These are phyloP conservation scores for Globisporangium megalacanthum DNA, from an alignment of 352 stramenopile genomes.

Conservation along the genomic window DNA sequence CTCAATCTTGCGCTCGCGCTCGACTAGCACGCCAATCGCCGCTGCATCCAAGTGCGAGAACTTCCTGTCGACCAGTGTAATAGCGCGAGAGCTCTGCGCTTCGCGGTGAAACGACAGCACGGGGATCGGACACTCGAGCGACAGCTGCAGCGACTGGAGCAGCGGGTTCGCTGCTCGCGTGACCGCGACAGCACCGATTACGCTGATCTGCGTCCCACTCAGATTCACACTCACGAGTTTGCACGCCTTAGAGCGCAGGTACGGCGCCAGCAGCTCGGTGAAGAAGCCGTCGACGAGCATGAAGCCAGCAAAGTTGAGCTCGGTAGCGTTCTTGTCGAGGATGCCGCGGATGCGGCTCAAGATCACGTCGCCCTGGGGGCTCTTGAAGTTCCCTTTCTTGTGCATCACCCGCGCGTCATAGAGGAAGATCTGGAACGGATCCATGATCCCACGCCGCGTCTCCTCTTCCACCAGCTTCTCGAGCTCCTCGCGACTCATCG, in stretches of 20 bases:
- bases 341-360: constrained; percentile 50
- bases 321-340: constrained; percentile 21
- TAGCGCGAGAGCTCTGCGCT: constrained; percentile 19
- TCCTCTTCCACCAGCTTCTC: constrained; percentile 59
- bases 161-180: constrained; percentile 21
- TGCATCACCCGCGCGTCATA: constrained; percentile 59
- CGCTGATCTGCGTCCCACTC: constrained; percentile 42
- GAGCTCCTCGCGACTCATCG: constrained; percentile 22
- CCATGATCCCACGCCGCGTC: constrained; percentile 46
- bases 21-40: constrained; percentile 42
- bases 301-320: constrained; percentile 51
- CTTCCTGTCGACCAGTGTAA: constrained; percentile 20
- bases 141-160: constrained; percentile 53
- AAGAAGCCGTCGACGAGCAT: constrained; percentile 51
- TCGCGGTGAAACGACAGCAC: constrained; percentile 27
- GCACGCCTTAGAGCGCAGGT: constrained; percentile 46
- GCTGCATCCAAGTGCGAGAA: constrained; percentile 61
- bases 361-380: constrained; percentile 43
- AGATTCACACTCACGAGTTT: constrained; percentile 41
- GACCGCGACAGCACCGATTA: constrained; percentile 33
- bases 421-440: constrained; percentile 58
- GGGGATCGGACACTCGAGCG: constrained; percentile 20
- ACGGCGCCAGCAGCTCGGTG: constrained; percentile 43
- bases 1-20: constrained; percentile 46
- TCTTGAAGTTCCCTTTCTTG: constrained; percentile 63